A percentile compares a stretch with the other conserved stretches of the same genome.
phyloP scores from a whole-genome alignment of 805 yeast genomes.

The Candida rishiriensis region DNA sequence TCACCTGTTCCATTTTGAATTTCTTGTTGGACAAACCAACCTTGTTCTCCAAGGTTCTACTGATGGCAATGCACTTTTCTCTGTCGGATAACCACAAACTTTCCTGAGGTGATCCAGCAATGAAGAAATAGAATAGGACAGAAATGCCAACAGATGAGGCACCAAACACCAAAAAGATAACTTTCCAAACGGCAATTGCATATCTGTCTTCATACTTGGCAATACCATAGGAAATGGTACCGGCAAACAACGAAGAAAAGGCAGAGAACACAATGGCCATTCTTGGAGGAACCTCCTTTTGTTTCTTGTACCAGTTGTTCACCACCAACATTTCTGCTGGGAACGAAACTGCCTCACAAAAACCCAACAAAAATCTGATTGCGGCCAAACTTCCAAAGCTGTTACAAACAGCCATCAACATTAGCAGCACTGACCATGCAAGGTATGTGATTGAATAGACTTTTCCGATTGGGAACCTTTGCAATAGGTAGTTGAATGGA shows the following conservation, averaged over 20 bases:
- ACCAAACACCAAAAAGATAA: constrained; percentile 52
- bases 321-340: constrained; percentile 52
- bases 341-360: constrained; percentile 46
- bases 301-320: constrained; percentile 47
- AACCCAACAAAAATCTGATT: constrained; percentile 44
- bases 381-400: constrained; percentile 41
- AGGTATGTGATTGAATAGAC: constrained; percentile 32
- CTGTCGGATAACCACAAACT: constrained; percentile 40
- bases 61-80: constrained; percentile 46
- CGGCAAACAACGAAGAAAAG: constrained; percentile 32
- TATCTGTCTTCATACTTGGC: constrained; percentile 18
- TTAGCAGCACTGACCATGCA: constrained; percentile 40
- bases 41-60: constrained; percentile 36
- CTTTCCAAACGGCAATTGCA: constrained; percentile 39
- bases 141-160: constrained; percentile 40
- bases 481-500: constrained; percentile 38
- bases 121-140: constrained; percentile 30
- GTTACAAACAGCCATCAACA: constrained; percentile 38
- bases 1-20: constrained; percentile 40
- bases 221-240: constrained; percentile 27
- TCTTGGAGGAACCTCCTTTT: constrained; percentile 38
- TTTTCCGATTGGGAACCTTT: constrained; percentile 36
- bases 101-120: constrained; percentile 50
- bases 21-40: constrained; percentile 35
- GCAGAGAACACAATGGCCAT: constrained; percentile 41